Evolutionary conservation across 129 eudicot genomes (phyloP).

Genomic region (Cynara cardunculus): DNA sequence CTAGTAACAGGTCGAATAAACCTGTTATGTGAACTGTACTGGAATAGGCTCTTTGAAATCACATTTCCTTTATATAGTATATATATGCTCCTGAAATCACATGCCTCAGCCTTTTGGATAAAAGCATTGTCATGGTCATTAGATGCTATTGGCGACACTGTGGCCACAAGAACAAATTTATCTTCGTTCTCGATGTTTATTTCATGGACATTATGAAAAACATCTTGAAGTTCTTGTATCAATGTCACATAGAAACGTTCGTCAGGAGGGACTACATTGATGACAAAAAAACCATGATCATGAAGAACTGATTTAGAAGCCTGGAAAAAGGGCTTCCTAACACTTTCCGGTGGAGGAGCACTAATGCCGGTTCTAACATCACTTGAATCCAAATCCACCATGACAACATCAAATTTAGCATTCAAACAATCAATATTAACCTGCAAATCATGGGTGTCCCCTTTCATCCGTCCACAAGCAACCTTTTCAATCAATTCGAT

Average conservation of each 20-base stretch:
- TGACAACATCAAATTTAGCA: slow-evolving; percentile 57
- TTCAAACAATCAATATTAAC: slow-evolving; percentile 13
- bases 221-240: slow-evolving; percentile 36
- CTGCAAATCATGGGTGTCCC: not conserved
- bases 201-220: slow-evolving; percentile 58
- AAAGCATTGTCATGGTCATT: slow-evolving; percentile 15
- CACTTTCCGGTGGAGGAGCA: slow-evolving; percentile 75
- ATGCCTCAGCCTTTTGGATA: slow-evolving; percentile 44
- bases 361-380: slow-evolving; percentile 50
- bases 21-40: not conserved
- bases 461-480: not conserved
- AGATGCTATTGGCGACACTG: slow-evolving; percentile 30
- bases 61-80: slow-evolving; percentile 48
- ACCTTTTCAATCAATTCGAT: slow-evolving; percentile 33
- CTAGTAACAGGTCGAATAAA: not conserved
- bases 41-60: not conserved
- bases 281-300: slow-evolving; percentile 55
- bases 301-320: slow-evolving; percentile 39
- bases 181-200: slow-evolving; percentile 67
- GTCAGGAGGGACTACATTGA: slow-evolving; percentile 58
- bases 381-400: slow-evolving; percentile 94
- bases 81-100: slow-evolving; percentile 35
- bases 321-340: slow-evolving; percentile 42
- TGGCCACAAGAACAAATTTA: slow-evolving; percentile 74
- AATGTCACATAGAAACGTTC: slow-evolving; percentile 37